These are phyloP conservation scores for Shiraia bambusicola DNA, from an alignment of 2,329 filamentous ascomycete species.

Conservation along the genomic window DNA sequence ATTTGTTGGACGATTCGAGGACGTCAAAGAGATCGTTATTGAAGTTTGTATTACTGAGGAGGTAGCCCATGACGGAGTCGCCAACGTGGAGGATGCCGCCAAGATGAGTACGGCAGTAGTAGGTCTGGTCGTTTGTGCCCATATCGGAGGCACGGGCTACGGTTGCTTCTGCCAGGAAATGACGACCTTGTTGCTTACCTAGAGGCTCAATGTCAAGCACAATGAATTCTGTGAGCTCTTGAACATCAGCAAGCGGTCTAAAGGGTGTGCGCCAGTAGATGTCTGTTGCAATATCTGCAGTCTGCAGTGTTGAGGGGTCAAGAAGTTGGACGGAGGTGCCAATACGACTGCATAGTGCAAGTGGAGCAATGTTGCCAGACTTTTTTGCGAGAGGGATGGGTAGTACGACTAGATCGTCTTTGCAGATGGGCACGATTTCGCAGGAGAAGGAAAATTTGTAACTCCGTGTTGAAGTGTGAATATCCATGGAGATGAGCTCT, in stretches of 20 bases:
- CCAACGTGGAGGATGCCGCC: slow-evolving; percentile 82
- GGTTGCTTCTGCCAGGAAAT: slow-evolving; percentile 81
- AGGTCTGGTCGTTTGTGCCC: slow-evolving; percentile 81
- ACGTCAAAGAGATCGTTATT: slow-evolving; percentile 86
- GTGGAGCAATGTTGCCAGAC: slow-evolving; percentile 82
- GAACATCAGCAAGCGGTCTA: slow-evolving; percentile 76
- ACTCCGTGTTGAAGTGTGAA: slow-evolving; percentile 84
- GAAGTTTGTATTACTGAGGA: slow-evolving; percentile 85
- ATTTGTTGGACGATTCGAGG: slow-evolving; percentile 73
- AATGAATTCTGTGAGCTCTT: slow-evolving; percentile 87
- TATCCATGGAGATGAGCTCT: slow-evolving; percentile 89
- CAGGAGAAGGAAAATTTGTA: slow-evolving; percentile 95
- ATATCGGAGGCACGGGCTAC: slow-evolving; percentile 85
- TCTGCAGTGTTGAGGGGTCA: slow-evolving; percentile 89
- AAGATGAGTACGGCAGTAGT: slow-evolving; percentile 87
- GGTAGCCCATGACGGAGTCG: slow-evolving; percentile 93
- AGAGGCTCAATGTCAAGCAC: slow-evolving; percentile 90
- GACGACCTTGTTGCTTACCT: slow-evolving; percentile 75
- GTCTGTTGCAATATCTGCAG: slow-evolving; percentile 76
- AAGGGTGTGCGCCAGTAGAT: slow-evolving; percentile 94
- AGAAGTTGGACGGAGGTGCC: slow-evolving; percentile 88
- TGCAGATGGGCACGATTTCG: slow-evolving; percentile 91
- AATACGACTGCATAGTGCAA: slow-evolving; percentile 82
- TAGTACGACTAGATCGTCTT: slow-evolving; percentile 93
- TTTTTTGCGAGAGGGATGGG: slow-evolving; percentile 86